phyloP scores from a whole-genome alignment of 495 filamentous ascomycete species.

The Bacidia rubella region DNA sequence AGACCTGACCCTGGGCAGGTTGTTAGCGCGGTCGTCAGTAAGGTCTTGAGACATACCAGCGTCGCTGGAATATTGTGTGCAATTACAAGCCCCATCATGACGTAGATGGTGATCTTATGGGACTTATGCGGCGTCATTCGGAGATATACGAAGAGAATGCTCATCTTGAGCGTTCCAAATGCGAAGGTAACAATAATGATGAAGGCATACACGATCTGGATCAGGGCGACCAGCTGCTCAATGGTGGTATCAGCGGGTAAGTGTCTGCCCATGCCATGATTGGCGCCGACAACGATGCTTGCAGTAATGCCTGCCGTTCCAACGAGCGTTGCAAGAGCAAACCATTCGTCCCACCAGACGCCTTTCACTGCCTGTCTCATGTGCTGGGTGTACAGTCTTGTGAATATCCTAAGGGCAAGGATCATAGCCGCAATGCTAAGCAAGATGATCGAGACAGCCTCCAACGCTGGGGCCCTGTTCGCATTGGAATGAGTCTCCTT shows the following conservation, averaged over 20 bases:
- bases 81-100: constrained; percentile 16
- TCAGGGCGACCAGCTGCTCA: background rate
- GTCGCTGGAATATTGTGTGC: constrained; percentile 18
- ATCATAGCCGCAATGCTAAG: constrained; percentile 7
- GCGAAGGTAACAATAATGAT: constrained; percentile 4
- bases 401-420: constrained; percentile 13
- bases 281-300: constrained; percentile 9
- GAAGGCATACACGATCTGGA: constrained; percentile 13
- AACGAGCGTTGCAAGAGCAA: constrained; percentile 8
- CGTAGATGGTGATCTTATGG: constrained; percentile 20
- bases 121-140: constrained; percentile 21
- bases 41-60: constrained; percentile 17
- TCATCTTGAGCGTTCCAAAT: constrained; percentile 20
- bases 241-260: background rate
- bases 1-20: constrained; percentile 4
- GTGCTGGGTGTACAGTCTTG: constrained; percentile 11
- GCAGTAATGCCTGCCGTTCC: constrained; percentile 2
- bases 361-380: constrained; percentile 8
- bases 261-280: constrained; percentile 14
- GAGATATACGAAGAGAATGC: constrained; percentile 25
- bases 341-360: constrained; percentile 10
- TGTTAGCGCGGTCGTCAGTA: background rate
- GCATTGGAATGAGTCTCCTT: background rate
- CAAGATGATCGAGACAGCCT: constrained; percentile 14
- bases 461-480: constrained; percentile 11